These are phyloP conservation scores for Hanseniaspora singularis DNA, from an alignment of 805 yeast species.

Conservation along the genomic window DNA sequence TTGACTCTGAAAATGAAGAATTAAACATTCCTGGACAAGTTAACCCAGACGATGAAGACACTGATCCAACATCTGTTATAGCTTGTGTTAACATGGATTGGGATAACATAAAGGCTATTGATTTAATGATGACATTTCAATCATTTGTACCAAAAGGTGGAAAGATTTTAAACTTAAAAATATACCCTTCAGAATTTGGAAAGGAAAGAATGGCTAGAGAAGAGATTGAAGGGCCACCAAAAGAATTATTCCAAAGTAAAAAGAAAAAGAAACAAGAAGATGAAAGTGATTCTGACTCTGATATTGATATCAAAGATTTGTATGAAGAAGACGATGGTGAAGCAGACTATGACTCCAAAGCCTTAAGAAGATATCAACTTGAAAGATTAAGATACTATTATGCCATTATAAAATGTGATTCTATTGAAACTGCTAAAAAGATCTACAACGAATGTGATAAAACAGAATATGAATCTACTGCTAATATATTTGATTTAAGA, in stretches of 20 bases:
- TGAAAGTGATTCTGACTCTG: slow-evolving; percentile 39
- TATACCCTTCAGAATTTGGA: slow-evolving; percentile 86
- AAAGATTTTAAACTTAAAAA: slow-evolving; percentile 49
- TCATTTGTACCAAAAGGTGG: slow-evolving; percentile 76
- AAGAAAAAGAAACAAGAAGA: slow-evolving; percentile 30
- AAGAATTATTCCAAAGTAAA: slow-evolving; percentile 57
- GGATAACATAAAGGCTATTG: slow-evolving; percentile 85
- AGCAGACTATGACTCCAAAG: slow-evolving; percentile 71
- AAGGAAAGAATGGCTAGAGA: slow-evolving; percentile 83
- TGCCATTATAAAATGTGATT: slow-evolving; percentile 79
- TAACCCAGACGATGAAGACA: slow-evolving; percentile 53
- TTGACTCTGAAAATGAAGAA: slow-evolving; percentile 45
- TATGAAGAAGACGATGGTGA: slow-evolving; percentile 74
- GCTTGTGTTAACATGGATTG: slow-evolving; percentile 96
- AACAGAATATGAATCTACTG: slow-evolving; percentile 89
- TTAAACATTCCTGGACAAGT: slow-evolving; percentile 12
- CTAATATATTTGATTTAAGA: slow-evolving; percentile 83
- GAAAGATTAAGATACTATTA: slow-evolving; percentile 88
- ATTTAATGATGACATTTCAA: slow-evolving; percentile 75
- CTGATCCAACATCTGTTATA: slow-evolving; percentile 69
- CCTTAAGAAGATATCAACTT: slow-evolving; percentile 77
- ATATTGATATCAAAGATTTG: slow-evolving; percentile 54
- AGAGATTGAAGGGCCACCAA: slow-evolving; percentile 86
- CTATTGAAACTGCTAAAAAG: slow-evolving; percentile 52
- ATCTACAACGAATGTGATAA: slow-evolving; percentile 88